Conservation (phyloP, 345 rosid genomes). For the Gossypium australe region DNA sequence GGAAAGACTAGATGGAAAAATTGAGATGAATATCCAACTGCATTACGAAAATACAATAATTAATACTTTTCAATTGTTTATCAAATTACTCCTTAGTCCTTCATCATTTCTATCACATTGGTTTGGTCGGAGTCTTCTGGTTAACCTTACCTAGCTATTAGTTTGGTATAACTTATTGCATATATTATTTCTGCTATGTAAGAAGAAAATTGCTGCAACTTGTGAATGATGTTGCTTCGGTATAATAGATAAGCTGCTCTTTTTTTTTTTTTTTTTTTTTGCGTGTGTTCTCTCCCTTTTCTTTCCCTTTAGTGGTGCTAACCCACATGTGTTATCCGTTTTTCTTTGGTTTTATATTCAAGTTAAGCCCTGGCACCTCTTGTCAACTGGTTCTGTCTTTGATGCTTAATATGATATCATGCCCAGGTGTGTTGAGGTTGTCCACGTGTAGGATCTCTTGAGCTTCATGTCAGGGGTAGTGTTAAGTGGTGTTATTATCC, state of each 20-base stretch:
- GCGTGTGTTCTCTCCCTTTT: neutral
- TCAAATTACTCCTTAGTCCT: neutral
- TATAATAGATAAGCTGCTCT: neutral
- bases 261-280: neutral
- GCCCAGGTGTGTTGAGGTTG: neutral
- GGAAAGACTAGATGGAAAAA: neutral
- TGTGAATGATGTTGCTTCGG: neutral
- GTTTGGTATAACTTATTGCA: neutral
- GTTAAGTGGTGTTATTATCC: no score
- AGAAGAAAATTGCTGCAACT: neutral
- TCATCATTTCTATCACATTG: neutral
- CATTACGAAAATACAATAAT: neutral
- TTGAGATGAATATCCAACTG: neutral
- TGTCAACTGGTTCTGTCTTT: neutral
- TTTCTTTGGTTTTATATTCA: neutral
- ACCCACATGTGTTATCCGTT: neutral
- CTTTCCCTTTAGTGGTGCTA: neutral
- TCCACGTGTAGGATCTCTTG: no score
- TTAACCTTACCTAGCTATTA: neutral
- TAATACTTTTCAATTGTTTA: neutral
- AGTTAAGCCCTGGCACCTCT: neutral
- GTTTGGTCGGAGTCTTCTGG: neutral
- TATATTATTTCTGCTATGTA: neutral
- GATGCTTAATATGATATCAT: neutral
- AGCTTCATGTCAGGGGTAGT: neutral